Evolutionary conservation across 2,329 filamentous ascomycete genomes (phyloP).

Genomic region (Erysiphe neolycopersici): DNA sequence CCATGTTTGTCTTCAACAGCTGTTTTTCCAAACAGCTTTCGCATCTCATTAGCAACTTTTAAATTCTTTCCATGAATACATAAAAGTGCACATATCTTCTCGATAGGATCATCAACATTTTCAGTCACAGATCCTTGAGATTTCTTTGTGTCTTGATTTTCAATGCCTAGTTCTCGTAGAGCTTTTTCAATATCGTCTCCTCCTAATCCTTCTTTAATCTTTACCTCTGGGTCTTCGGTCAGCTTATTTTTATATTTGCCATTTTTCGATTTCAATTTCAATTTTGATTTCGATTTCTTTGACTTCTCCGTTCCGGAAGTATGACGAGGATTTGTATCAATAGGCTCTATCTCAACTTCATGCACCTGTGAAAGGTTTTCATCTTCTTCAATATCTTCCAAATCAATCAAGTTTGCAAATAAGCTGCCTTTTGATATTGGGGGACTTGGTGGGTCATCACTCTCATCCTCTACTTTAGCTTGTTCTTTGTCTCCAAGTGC

Average conservation of each 20-base stretch:
- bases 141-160: constrained; percentile 4
- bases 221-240: constrained; percentile 5
- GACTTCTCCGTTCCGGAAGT: constrained; percentile 17
- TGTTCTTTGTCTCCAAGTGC: constrained; percentile 4
- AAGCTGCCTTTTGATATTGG: constrained; percentile 21
- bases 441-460: constrained; percentile 10
- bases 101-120: constrained; percentile 15
- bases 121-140: neutral
- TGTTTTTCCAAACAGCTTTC: constrained; percentile 37
- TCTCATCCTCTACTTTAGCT: constrained; percentile 6
- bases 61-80: constrained; percentile 44
- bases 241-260: constrained; percentile 5
- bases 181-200: constrained; percentile 42
- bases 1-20: constrained; percentile 30
- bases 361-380: constrained; percentile 12
- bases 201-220: constrained; percentile 11
- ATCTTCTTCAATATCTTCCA: constrained; percentile 16
- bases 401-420: constrained; percentile 24
- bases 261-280: constrained; percentile 20
- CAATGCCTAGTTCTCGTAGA: constrained; percentile 28
- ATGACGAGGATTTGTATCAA: constrained; percentile 13
- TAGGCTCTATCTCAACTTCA: constrained; percentile 12
- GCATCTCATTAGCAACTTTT: constrained; percentile 81
- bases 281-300: constrained; percentile 34
- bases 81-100: constrained; percentile 25